phyloP scores from a whole-genome alignment of 768 basidiomycete species.

The Saitozyma podzolica region DNA sequence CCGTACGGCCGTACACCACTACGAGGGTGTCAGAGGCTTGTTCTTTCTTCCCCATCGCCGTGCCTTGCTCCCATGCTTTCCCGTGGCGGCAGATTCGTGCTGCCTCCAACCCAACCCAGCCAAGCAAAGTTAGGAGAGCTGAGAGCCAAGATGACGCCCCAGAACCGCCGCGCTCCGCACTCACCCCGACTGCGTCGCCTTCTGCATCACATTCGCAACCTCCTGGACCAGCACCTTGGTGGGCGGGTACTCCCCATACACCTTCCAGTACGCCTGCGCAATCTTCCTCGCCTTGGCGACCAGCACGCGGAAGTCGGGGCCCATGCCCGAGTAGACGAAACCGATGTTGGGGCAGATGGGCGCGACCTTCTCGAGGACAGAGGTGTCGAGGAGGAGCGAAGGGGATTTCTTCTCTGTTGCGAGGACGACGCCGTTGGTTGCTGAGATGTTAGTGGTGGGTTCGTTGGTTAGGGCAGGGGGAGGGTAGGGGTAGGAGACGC shows the following conservation, averaged over 20 bases:
- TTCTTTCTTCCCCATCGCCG: no score
- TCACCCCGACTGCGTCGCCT: slow-evolving; percentile 97
- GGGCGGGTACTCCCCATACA: slow-evolving; percentile 96
- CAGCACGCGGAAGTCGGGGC: slow-evolving; percentile 94
- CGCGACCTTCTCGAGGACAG: slow-evolving; percentile 95
- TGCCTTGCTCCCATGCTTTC: no score
- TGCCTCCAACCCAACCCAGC: no score
- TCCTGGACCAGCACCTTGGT: slow-evolving; percentile 95
- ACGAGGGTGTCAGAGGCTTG: slow-evolving; percentile 13
- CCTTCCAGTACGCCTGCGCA: slow-evolving; percentile 99
- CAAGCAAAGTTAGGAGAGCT: slow-evolving; percentile 1
- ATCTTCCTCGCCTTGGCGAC: slow-evolving; percentile 93
- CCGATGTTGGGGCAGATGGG: slow-evolving; percentile 98
- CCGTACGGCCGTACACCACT: slow-evolving; percentile 99
- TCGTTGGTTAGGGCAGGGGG: not conserved
- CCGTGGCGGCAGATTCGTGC: no score
- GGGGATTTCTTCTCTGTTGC: slow-evolving; percentile 99
- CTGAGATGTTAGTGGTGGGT: slow-evolving; percentile 55
- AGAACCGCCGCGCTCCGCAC: slow-evolving; percentile 38
- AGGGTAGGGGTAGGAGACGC: not conserved
- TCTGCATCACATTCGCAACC: slow-evolving; percentile 96
- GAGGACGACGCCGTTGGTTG: slow-evolving; percentile 98
- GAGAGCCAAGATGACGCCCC: not conserved
- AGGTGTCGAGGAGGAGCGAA: slow-evolving; percentile 95
- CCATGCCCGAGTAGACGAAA: slow-evolving; percentile 99